Evolutionary conservation across 2,329 filamentous ascomycete genomes (phyloP), one percentile per base, ranked within the genome.

Genomic region (Penicillium sp.): DNA sequence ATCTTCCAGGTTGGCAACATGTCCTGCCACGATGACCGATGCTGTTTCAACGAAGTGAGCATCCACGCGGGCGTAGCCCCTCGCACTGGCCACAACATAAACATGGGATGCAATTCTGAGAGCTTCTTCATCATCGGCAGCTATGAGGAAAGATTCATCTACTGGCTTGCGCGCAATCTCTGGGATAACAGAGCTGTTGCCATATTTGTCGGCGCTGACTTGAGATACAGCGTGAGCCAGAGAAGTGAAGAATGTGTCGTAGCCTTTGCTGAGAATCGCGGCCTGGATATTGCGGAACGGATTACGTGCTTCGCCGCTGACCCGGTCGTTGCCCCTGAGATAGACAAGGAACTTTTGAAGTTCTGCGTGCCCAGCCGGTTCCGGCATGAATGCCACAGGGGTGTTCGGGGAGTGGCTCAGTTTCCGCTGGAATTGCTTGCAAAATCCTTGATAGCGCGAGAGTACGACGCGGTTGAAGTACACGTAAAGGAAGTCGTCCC

Each of bases 401-500:
- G 82, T 75, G 35, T 82, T 81, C 19, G 83, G 75, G 12, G 84
- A 78, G 65, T 83, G 55, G 90, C 77, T 73, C 9, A 79, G 58
- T 61, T 75, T 79, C 43, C 73, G 70, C 47, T 73, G 71, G 44
- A 78, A 76, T 51, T 79, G 76, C 47, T 75, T 72, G 63, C 78
- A 76, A 68, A 89, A 96, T 3, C 80, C 78, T 65, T 93, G 89
- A 70, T 96, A 93, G 66, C 93, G 89, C 2, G 86, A 85, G 53
- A 93, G 84, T 10, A 97, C 77, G 6, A 93, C 79, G n/a, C 90
- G 87, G 69, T 96, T 97, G 79, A 94, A 94, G 71, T 93, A 87
- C 36, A 89, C 87, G 73, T 94, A 96, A 19, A 97, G 81, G 66
- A 88, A 86, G 69, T 97, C 93, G 65, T 96, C 91, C 88, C 92